phyloP scores from a whole-genome alignment of 768 basidiomycete species.

The Rickenella mellea region DNA sequence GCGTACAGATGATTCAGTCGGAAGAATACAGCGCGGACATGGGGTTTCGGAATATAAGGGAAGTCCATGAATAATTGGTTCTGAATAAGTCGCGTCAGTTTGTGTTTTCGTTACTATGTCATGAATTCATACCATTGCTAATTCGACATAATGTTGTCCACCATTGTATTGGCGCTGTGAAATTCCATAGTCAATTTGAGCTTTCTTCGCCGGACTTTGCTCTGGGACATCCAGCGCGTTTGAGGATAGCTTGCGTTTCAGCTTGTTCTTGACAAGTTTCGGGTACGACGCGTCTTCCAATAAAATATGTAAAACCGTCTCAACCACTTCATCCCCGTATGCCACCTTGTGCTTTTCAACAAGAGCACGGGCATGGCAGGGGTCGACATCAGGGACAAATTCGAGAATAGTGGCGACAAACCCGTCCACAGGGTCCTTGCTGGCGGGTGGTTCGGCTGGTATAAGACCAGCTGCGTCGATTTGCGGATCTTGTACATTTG shows the following conservation, averaged over 20 bases:
- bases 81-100: constrained; percentile 19
- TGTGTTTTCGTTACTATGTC: constrained; percentile 2
- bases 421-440: too few relatives aligned
- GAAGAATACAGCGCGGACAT: constrained; percentile 37
- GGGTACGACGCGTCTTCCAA: constrained; percentile 60
- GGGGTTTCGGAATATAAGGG: constrained; percentile 44
- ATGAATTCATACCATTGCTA: constrained; percentile 38
- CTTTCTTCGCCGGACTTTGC: constrained; percentile 23
- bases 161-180: constrained; percentile 33
- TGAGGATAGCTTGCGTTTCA: constrained; percentile 35
- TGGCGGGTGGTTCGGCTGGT: too few relatives aligned
- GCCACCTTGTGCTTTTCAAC: constrained; percentile 32
- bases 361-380: constrained; percentile 40
- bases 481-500: too few relatives aligned
- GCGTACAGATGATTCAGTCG: constrained; percentile 45
- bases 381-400: constrained; percentile 62
- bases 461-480: too few relatives aligned
- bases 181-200: constrained; percentile 45
- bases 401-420: too few relatives aligned
- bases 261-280: constrained; percentile 28
- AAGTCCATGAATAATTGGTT: constrained; percentile 47
- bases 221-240: constrained; percentile 16
- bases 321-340: constrained; percentile 30
- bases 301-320: constrained; percentile 47
- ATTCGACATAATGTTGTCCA: constrained; percentile 36